phyloP scores from a whole-genome alignment of 2,329 filamentous ascomycete genomes.

The Ophiostoma himal-ulmi region DNA sequence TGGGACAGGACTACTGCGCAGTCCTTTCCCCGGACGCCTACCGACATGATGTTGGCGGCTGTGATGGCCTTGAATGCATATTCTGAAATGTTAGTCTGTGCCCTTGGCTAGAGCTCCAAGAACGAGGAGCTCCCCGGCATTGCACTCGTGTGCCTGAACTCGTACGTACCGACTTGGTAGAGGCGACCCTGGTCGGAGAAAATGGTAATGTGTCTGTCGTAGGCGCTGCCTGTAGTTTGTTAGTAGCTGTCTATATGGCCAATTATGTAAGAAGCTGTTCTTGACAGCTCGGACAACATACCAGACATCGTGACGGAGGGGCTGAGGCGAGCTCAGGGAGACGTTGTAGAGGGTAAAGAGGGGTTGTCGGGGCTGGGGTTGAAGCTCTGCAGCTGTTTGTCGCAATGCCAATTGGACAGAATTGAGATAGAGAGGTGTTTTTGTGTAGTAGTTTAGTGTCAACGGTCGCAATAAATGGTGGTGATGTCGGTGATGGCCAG shows the following conservation, averaged over 20 bases:
- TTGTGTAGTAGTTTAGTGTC: not conserved
- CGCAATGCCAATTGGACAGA: not conserved
- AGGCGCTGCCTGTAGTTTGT: constrained; percentile 61
- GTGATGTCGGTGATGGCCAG: constrained; percentile 12
- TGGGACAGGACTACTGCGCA: constrained; percentile 96
- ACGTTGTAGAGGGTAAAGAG: not conserved
- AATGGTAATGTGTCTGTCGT: constrained; percentile 99
- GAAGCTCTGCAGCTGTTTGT: not conserved
- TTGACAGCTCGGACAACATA: constrained; percentile 30
- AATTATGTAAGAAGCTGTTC: not conserved
- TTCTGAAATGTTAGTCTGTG: constrained; percentile 55
- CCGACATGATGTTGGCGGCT: constrained; percentile 96
- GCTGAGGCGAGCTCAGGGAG: constrained; percentile 16
- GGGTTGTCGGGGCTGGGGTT: not conserved
- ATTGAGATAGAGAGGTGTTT: not conserved
- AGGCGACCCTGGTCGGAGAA: constrained; percentile 97
- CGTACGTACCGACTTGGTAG: constrained; percentile 87
- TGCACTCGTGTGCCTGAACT: constrained; percentile 8
- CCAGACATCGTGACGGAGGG: constrained; percentile 48
- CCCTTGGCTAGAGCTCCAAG: not conserved
- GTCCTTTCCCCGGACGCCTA: constrained; percentile 92
- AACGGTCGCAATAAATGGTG: not conserved
- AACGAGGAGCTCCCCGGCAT: not conserved
- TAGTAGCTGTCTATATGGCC: not conserved
- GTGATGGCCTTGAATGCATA: constrained; percentile 99